A percentile compares a stretch with the other conserved stretches of the same genome.
Conservation (phyloP, 495 filamentous ascomycete species). For the Penicillium flavigenum region DNA sequence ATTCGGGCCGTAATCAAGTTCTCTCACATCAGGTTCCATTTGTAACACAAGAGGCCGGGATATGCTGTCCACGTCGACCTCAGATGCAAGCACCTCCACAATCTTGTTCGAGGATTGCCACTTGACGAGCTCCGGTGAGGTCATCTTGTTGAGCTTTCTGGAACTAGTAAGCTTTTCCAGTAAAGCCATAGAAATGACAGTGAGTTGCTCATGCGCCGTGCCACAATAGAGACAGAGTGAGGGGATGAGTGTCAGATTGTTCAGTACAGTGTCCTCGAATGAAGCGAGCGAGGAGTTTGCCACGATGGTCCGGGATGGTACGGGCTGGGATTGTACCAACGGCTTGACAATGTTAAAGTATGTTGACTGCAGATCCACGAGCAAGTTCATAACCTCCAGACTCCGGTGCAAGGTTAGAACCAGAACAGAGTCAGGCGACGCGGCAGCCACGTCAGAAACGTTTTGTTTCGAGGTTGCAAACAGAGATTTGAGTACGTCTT, state of each 20-base stretch:
- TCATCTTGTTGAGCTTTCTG: conserved; percentile 62
- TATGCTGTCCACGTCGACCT: conserved; percentile 67
- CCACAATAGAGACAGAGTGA: conserved; percentile 81
- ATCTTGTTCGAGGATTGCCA: conserved; percentile 71
- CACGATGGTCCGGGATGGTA: conserved; percentile 47
- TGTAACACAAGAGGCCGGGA: conserved; percentile 64
- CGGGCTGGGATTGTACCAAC: conserved; percentile 59
- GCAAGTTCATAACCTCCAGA: conserved; percentile 75
- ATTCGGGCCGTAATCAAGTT: conserved; percentile 61
- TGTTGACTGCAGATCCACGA: conserved; percentile 84
- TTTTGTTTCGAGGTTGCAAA: conserved; percentile 76
- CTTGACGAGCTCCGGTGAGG: conserved; percentile 41
- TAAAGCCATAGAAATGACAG: conserved; percentile 71
- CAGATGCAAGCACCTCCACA: conserved; percentile 71
- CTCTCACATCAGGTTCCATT: conserved; percentile 59
- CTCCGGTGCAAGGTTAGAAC: conserved; percentile 70
- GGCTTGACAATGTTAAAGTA: conserved; percentile 86
- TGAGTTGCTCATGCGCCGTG: conserved; percentile 71
- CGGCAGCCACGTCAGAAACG: conserved; percentile 60
- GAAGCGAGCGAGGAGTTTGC: conserved; percentile 73
- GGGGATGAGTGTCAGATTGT: conserved; percentile 70
- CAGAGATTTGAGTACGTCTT: conserved; percentile 75
- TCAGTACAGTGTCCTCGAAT: conserved; percentile 89
- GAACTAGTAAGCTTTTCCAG: conserved; percentile 84
- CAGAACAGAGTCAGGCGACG: conserved; percentile 69